Base-by-base conservation (phyloP, 345 rosid genomes). In the Eucalyptus shirleyi region DNA sequence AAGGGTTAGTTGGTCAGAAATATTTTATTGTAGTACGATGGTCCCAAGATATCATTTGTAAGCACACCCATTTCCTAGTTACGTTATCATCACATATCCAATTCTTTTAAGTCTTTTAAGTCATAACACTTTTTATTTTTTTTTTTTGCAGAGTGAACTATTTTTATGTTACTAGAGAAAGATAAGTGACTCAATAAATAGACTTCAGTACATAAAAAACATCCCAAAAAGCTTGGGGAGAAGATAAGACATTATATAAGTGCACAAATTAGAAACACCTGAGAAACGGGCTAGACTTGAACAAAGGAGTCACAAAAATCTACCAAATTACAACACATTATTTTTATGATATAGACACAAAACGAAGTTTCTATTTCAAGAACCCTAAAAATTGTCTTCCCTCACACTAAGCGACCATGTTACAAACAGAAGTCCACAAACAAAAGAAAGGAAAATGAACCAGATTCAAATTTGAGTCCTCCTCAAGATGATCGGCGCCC, bases 401-500 rank as follows among this genome's bases (percentile, higher is more conserved):
- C 24, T 69, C 80, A 32, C 3, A 4, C 42, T 16, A 17, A 4
- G 80, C 23, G 80, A 69, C 80, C 42, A 32, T 69, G 7, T 69
- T 32, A 17, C 80, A 34, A 32, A 69, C 13, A 34, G 42, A 69
- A 34, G 81, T 69, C 7, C 42, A 17, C 12, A 32, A 32, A 69
- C 42, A 32, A 69, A 62, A 62, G 37, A 15, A 62, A 62, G 37
- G 15, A 30, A 69, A 16, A 32, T 32, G 80, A 67, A 8, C 40
- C 80, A 32, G 42, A 32, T 16, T 69, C 80, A 69, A 32, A 69
- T 26, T 2, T 56, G 6, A 60, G 91, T 91, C 93, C 89, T 94
- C 49, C 69, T 91, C 18, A 97, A 91, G 62, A 97, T 91, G 26
- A 96, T 90, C 40, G 92, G 98, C 21, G 95, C 94, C n/a, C 98